phyloP scores from a whole-genome alignment of 257 asterid species.

The Solanum gracilifrons region DNA sequence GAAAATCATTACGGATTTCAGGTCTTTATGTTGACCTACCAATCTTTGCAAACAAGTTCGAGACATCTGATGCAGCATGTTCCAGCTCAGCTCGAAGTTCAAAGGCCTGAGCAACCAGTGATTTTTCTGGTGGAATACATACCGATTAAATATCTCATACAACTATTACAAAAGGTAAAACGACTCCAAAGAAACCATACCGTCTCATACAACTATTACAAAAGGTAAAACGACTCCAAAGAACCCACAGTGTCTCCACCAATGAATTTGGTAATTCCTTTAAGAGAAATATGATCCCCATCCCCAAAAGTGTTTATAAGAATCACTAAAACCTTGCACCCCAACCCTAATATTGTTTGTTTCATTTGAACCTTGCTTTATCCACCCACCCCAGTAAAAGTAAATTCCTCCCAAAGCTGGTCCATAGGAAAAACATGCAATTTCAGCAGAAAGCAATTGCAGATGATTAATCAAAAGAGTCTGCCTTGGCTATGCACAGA shows the following conservation, averaged over 20 bases:
- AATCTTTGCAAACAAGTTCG: conserved; percentile 81
- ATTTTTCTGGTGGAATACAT: conserved; percentile 52
- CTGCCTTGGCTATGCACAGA: background rate
- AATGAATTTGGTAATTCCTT: background rate
- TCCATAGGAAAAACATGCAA: background rate
- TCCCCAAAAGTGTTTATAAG: background rate
- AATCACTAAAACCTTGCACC: background rate
- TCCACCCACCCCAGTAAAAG: background rate
- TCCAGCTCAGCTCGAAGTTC: conserved; percentile 91
- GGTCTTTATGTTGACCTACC: conserved; percentile 32
- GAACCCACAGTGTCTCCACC: background rate
- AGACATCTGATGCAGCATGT: conserved; percentile 78
- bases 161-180: background rate
- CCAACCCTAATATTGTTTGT: background rate
- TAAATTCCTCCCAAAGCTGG: background rate
- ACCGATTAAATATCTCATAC: background rate
- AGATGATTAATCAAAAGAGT: background rate
- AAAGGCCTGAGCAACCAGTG: conserved; percentile 79
- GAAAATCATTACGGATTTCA: background rate
- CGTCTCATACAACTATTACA: background rate
- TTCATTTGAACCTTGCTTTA: background rate
- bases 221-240: background rate
- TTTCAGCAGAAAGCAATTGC: background rate
- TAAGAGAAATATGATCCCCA: background rate
- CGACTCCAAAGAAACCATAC: background rate